Percentiles rank a stretch among this genome's conserved stretches.
Conservation (phyloP, 345 rosid species). For the Pelargonium nanum region DNA sequence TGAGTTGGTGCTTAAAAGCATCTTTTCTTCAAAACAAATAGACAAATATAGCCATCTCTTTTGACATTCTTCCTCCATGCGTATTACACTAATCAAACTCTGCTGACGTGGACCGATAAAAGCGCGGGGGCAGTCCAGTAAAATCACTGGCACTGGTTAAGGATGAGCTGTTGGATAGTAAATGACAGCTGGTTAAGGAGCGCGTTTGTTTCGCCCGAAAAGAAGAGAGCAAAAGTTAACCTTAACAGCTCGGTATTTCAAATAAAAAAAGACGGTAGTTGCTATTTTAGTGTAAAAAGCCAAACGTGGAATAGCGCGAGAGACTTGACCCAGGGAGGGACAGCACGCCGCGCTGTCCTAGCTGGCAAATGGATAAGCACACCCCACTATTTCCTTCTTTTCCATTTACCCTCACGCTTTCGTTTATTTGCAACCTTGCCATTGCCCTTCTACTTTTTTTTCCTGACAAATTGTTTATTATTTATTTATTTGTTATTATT, state of each 20-base stretch:
- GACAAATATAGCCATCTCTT: neutral
- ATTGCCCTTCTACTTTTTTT: too few relatives aligned
- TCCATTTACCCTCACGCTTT: neutral
- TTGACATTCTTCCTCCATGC: too few relatives aligned
- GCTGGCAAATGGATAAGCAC: neutral
- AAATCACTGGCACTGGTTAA: constrained; percentile 1
- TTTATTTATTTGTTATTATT: too few relatives aligned
- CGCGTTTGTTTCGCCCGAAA: neutral
- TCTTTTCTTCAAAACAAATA: too few relatives aligned
- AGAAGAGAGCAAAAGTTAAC: neutral
- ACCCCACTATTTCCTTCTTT: neutral
- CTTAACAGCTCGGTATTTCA: neutral
- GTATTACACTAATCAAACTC: neutral
- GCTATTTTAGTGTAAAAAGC: neutral
- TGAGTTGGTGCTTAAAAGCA: too few relatives aligned
- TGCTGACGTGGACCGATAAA: neutral
- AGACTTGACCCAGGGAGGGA: neutral
- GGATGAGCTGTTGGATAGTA: constrained; percentile 14
- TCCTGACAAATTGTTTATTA: neutral
- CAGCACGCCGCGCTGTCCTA: neutral
- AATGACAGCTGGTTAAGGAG: constrained; percentile 15
- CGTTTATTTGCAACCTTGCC: too few relatives aligned
- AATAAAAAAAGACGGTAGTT: neutral
- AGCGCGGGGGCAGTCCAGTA: neutral
- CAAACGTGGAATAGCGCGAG: neutral